Percentiles rank a stretch among this genome's conserved stretches.
Conservation (phyloP, 306 rosid genomes). For the Quercus rubra region DNA sequence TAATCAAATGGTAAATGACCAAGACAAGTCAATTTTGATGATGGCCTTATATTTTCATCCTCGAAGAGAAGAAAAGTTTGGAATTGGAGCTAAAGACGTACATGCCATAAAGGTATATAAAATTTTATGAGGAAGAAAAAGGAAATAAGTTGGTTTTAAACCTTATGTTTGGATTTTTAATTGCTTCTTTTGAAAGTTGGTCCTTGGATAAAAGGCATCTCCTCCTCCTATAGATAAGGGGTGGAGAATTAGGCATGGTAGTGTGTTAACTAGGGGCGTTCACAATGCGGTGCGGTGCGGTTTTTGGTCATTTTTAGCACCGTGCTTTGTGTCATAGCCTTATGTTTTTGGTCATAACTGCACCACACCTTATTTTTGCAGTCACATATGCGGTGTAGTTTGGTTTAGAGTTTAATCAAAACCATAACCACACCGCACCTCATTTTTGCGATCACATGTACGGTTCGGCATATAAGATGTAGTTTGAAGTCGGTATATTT, state of each 20-base stretch:
- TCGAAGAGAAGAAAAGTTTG: slow-evolving; percentile 48
- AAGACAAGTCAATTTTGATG: slow-evolving; percentile 54
- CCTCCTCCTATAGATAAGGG: neutral
- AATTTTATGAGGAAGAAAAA: neutral
- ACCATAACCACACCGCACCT: accelerated
- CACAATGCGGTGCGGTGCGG: accelerated
- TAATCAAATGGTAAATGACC: slow-evolving; percentile 49
- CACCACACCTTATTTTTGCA: too few relatives aligned
- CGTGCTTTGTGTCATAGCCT: too few relatives aligned
- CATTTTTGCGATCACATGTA: too few relatives aligned
- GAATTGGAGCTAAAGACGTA: slow-evolving; percentile 45
- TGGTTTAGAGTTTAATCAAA: too few relatives aligned
- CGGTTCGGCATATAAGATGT: accelerated
- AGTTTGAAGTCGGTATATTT: too few relatives aligned
- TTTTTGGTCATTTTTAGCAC: too few relatives aligned
- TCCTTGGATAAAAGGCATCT: neutral
- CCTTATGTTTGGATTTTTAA: neutral
- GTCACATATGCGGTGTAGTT: too few relatives aligned
- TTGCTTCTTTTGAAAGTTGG: neutral
- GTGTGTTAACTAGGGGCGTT: too few relatives aligned
- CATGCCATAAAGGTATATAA: slow-evolving; percentile 51
- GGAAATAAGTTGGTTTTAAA: neutral
- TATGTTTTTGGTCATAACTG: too few relatives aligned
- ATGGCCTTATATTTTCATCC: slow-evolving; percentile 76
- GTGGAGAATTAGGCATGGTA: neutral